Evolutionary conservation across 352 stramenopile genomes (phyloP), one percentile per base, ranked within the genome.

Genomic region (Globisporangium parvum): DNA sequence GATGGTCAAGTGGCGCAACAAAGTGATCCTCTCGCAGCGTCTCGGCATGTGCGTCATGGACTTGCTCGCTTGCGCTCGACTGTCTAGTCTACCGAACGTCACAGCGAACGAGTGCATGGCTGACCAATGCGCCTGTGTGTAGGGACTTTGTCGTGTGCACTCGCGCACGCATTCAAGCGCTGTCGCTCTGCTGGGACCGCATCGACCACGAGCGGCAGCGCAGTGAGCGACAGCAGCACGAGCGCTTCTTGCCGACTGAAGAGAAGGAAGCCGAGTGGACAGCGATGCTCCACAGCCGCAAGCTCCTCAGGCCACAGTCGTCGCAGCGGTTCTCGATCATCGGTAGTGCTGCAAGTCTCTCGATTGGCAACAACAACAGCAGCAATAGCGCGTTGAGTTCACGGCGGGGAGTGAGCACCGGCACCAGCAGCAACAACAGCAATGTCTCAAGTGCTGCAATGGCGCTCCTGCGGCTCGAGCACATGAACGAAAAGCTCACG

Each of bases 1-100:
- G 64, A 90, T 92, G 82, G 26, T 79, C 42, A 73, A 73, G 47
- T 92, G 82, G 82, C 75, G 82, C 21, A 49, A 51, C 56, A 89
- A 89, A 53, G 77, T 93, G 46, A 88, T 93, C 45, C 62, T 63
- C 31, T 84, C 76, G 31, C 78, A 93, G 61, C 76, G 73, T 3
- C 51, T 77, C 28, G 67, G 77, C 44, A 67, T 64, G 62, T 80
- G 59, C 26, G 58, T 20, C 18, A 0, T 15, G 6, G 6, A 15
- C 23, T 45, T 9, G 15, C 5, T 39, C 10, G 2, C 12, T 49
- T 9, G 18, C 21, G 6, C 31, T 14, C n/a, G 52, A 26, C 20
- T 49, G 8, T 49, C 23, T 49, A 6, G 14, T n/a, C n/a, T 49
- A 4, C 10, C 14, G n/a, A 33, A 31, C 20, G 20, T 53, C 11